Base-by-base conservation (phyloP, 2,329 filamentous ascomycete species). In the Aspergillus costaricaensis region DNA sequence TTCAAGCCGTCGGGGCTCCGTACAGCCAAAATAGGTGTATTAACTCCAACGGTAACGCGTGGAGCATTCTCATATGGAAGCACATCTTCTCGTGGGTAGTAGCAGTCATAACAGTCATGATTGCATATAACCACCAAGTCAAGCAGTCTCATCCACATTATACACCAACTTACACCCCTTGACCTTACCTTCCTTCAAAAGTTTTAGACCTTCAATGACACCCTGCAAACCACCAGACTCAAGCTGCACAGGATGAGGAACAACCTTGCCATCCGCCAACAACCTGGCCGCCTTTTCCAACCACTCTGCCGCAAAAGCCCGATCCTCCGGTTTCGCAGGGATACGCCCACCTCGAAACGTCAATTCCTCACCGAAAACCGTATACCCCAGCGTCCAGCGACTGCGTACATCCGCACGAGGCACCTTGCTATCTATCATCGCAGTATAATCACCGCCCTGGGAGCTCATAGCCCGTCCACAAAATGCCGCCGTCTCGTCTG, bases 121-220 rank as follows among this genome's bases (percentile, higher is more conserved):
- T 36, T 2, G 32, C 32, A 36, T 5, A 36, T 36, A 5, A 36
- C 4, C 32, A 36, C 5, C 12, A 12, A 36, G 4, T 36, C 12
- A 36, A 15, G 2, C 17, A 14, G 62, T 68, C 27, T 69, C 65
- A 2, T 50, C 60, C 44, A 80, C 68, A 30, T 68, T 70, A 68
- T 82, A 82, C 10, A 83, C 80, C 62, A 83, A 59, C 71, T 83
- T 83, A 62, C 72, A 68, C n/a, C 78, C 81, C 62, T 76, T 81
- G 17, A 83, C 77, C 65, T 78, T 80, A 9, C 74, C 77, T 21
- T 76, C 67, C 68, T 69, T 78, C 67, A 83, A 59, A 38, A 74
- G 65, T 55, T 82, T 66, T 59, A 83, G 41, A 0, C 80, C 81
- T 5, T 78, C 78, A 39, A 80, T 65, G 14, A 82, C 74, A 19